Percentiles rank a stretch among this genome's conserved stretches.
phyloP scores from a whole-genome alignment of 352 stramenopile species.

The Globisporangium lucens region DNA sequence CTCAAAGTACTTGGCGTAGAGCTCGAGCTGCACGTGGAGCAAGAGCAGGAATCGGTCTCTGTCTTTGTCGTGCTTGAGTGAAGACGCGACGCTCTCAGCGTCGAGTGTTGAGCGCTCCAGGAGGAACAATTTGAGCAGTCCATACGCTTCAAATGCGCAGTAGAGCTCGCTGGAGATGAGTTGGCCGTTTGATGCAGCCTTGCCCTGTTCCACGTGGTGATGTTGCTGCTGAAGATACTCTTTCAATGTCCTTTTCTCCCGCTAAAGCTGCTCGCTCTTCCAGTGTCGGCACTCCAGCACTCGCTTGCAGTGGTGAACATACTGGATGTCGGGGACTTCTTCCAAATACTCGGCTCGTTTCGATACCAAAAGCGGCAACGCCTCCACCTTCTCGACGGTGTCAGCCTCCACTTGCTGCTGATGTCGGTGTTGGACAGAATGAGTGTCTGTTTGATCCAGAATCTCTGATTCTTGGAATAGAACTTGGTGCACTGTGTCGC shows the following conservation, averaged over 20 bases:
- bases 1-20: constrained; percentile 63
- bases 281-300: constrained; percentile 36
- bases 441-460: background rate
- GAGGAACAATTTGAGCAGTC: constrained; percentile 60
- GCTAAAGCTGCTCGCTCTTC: constrained; percentile 23
- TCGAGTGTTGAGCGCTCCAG: constrained; percentile 21
- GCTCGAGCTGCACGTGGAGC: constrained; percentile 44
- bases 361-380: background rate
- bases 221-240: constrained; percentile 17
- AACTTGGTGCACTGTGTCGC: constrained; percentile 39
- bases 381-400: too few relatives aligned
- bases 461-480: constrained; percentile 25
- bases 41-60: constrained; percentile 20
- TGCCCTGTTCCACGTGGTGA: background rate
- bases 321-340: constrained; percentile 11
- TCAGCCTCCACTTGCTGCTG: background rate
- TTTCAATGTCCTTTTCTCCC: constrained; percentile 38
- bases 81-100: background rate
- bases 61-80: background rate
- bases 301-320: constrained; percentile 15
- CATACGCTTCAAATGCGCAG: constrained; percentile 35
- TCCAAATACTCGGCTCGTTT: background rate
- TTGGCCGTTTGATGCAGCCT: constrained; percentile 1
- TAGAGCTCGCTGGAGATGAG: background rate
- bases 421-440: background rate